These are phyloP conservation scores for Leptographium lundbergii DNA, from an alignment of 2,329 filamentous ascomycete genomes.

Conservation along the genomic window DNA sequence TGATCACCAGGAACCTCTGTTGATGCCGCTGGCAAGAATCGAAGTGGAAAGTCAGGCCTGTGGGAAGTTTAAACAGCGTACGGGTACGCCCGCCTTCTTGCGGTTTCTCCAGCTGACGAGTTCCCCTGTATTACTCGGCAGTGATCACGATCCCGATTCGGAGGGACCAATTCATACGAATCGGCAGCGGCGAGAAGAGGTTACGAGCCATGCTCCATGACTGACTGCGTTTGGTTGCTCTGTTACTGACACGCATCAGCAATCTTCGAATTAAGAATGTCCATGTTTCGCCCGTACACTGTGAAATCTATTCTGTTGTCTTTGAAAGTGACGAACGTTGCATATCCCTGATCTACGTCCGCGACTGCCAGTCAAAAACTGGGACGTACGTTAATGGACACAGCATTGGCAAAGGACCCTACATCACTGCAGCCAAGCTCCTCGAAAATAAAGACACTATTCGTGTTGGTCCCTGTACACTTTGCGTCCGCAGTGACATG, in stretches of 20 bases:
- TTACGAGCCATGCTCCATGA: slow-evolving; percentile 6
- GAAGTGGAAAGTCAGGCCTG: slow-evolving; percentile 6
- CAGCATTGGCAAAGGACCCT: slow-evolving; percentile 26
- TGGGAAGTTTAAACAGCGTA: slow-evolving; percentile 10
- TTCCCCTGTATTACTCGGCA: neutral
- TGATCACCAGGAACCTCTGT: neutral
- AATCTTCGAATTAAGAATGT: slow-evolving; percentile 26
- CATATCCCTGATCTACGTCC: slow-evolving; percentile 34
- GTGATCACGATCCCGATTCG: slow-evolving; percentile 9
- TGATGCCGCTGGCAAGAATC: neutral
- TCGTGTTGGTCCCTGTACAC: slow-evolving; percentile 22
- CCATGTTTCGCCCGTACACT: slow-evolving; percentile 38
- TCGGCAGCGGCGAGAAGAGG: slow-evolving; percentile 19
- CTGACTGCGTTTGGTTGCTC: neutral
- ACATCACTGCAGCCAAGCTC: slow-evolving; percentile 30
- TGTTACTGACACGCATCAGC: slow-evolving; percentile 13
- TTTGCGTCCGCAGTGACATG: slow-evolving; percentile 20
- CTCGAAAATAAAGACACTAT: slow-evolving; percentile 39
- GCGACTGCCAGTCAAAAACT: slow-evolving; percentile 40
- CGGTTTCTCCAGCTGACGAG: neutral
- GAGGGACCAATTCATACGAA: slow-evolving; percentile 8
- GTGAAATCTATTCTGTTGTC: slow-evolving; percentile 40
- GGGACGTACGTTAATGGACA: slow-evolving; percentile 39
- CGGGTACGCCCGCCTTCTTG: neutral
- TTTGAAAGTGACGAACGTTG: slow-evolving; percentile 25